Base-by-base conservation (phyloP, 495 filamentous ascomycete species). In the Neurospora pannonica region DNA sequence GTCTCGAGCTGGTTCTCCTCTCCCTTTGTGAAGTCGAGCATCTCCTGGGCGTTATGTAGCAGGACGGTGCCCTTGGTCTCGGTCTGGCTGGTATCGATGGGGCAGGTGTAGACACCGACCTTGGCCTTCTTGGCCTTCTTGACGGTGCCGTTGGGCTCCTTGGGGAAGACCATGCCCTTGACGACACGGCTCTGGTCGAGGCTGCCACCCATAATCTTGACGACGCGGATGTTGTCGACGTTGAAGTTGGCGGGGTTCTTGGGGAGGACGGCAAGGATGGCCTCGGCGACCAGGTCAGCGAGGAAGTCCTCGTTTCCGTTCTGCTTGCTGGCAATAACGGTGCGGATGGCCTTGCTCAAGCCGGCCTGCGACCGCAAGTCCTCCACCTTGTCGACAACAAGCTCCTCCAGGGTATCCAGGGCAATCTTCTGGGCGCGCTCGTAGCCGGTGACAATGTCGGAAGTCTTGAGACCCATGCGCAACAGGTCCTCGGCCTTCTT, bases 11-110 rank as follows among this genome's bases (percentile, higher is more conserved):
- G 96, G 71, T 85, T 86, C 83, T 99, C 97, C 83, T 99, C 97
- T 37, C 96, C 97, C 85, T 96, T 97, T 71, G 94, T 97, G 86
- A 97, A 99, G 81, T 98, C 91, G 73, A 98, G 86, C 94, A 99
- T 98, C 84, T 99, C 97, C 85, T 97, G 93, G 38, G 95, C 95
- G 79, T 97, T 98, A 83, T 98, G 93, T 75, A 99, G 81, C 43
- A 99, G 86, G n/a, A 99, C 97, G 19, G 97, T 99, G n/a, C 97
- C 97, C 87, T 99, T 99, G 77, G 97, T 99, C 85, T 99, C 97
- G 37, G 97, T 99, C 87, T 97, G 94, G 78, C 89, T 92, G 84
- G 89, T 95, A 81, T 99, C 97, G 83, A 99, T 93, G 48, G 97
- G 91, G 86, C 97, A 99, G 78, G 93, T 94, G 88, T 92, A 99